Base-by-base conservation (phyloP, 2,329 filamentous ascomycete species). In the Arthrocladium fulminans region DNA sequence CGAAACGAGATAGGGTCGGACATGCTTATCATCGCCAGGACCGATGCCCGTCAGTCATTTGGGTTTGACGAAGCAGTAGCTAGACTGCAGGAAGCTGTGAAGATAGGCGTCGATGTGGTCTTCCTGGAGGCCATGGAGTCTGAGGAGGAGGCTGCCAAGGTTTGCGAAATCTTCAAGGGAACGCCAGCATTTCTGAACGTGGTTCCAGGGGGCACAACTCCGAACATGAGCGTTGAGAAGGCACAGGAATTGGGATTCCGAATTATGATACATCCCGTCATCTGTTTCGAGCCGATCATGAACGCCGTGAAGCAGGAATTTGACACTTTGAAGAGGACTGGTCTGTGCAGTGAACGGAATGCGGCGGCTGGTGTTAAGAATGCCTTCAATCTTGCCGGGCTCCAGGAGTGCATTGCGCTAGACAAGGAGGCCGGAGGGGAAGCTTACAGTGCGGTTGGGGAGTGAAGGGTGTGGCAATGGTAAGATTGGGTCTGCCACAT, bases 11-110 rank as follows among this genome's bases (percentile, higher is more conserved):
- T 61, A 1, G 55, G 54, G 4, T 67, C 64, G n/a, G 67, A 71
- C 38, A 69, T 71, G 20, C 62, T 70, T 9, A 56, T 71, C 23
- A 71, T 71, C 49, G 68, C 68, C n/a, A 63, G 68, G 25, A 71
- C 67, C 7, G 67, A 71, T 50, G 60, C 65, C 12, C 50, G 54
- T 29, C 58, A 60, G 52, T 51, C 56, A 8, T 48, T 61, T 45
- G 68, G 67, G 17, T 70, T 67, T 48, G 67, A 69, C 15, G 67
- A 68, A 46, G 62, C 62, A 30, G 49, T 70, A 24, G 55, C 54
- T 15, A 61, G 68, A 15, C 55, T 69, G 44, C 61, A 63, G n/a
- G 67, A 62, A 7, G 68, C 68, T 5, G 61, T 63, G 13, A 63
- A 65, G 10, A 61, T 63, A 13, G 68, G 68, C 4, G 67, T 65